Evolutionary conservation across 345 rosid species (phyloP), one percentile per base, ranked within the genome.

Genomic region (Melastoma malabathricum): DNA sequence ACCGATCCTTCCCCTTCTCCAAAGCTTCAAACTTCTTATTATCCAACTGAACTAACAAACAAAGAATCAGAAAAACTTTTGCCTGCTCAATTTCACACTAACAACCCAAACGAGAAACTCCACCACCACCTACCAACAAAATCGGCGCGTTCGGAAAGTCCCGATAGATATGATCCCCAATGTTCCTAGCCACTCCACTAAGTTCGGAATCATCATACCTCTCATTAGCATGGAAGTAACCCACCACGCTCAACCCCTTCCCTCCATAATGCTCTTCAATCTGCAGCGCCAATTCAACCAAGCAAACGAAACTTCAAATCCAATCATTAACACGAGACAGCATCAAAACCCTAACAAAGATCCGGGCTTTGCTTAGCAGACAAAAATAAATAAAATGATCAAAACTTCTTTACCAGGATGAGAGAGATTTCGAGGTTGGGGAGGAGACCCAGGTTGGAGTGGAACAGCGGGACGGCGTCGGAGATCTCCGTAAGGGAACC

Each of bases 401-500:
- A 10, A 43, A 22, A 46, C 44, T 52, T 19, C 43, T 43, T 1
- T 58, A 90, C 98, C 86, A 87, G 68, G 77, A 84, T 73, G 58
- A 92, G 89, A 13, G 98, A 74, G 83, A 87, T 84, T 88, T 92
- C 97, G 52, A 92, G 83, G 45, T 89, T 82, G 59, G 98, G 94
- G 19, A 87, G 92, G 50, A 88, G 78, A 25, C 88, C 86, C 17
- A 87, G 81, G 69, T 79, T 84, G 46, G 83, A 72, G 76, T 92
- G 98, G 71, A 87, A 87, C 54, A 92, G 86, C 43, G 97, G 95
- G 31, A 87, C 93, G 9, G 97, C 81, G 18, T 92, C 98, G 6
- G 68, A 20, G 74, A 92, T 83, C 82, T 87, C 84, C 13, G 74
- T 49, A 45, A 77, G 53, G 50, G 64, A 61, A 47, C 72, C 75